A percentile compares a stretch with the other conserved stretches of the same genome.
phyloP scores from a whole-genome alignment of 1,284 basidiomycete genomes.

The Puccinia coronata region DNA sequence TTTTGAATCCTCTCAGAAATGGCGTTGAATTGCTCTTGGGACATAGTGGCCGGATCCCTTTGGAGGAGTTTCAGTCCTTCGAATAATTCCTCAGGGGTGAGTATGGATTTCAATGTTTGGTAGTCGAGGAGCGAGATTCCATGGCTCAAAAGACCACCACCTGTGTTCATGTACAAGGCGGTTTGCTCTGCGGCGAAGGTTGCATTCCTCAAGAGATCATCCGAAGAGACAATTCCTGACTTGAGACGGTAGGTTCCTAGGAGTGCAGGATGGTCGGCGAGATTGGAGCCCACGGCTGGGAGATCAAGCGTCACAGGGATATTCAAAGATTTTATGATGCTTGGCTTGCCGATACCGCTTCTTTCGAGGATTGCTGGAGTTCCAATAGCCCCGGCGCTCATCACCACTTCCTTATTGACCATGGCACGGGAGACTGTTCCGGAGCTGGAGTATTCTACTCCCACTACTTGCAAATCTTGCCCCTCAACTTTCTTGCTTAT shows the following conservation, averaged over 20 bases:
- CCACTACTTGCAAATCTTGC: not conserved
- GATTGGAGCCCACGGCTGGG: conserved; percentile 52
- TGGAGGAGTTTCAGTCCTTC: conserved; percentile 34
- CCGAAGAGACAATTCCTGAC: conserved; percentile 32
- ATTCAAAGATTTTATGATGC: conserved; percentile 48
- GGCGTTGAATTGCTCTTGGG: not conserved
- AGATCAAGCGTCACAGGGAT: conserved; percentile 51
- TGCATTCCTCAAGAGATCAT: conserved; percentile 32
- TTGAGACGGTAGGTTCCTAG: conserved; percentile 21
- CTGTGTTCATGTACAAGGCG: conserved; percentile 2
- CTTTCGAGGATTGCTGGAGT: conserved; percentile 56
- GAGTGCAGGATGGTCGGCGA: conserved; percentile 51
- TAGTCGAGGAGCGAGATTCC: conserved; percentile 31
- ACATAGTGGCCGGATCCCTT: conserved; percentile 13
- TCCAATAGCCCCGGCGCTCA: conserved; percentile 55
- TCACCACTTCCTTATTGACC: conserved; percentile 53
- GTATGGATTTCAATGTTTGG: conserved; percentile 13
- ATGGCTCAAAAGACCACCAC: conserved; percentile 33
- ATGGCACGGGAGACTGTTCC: conserved; percentile 35
- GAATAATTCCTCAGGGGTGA: conserved; percentile 14
- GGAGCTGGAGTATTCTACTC: conserved; percentile 31
- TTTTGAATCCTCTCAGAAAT: conserved; percentile 8
- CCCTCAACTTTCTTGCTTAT: conserved; percentile 22
- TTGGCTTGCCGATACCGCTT: conserved; percentile 53
- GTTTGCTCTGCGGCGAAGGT: conserved; percentile 30